Base-by-base conservation (phyloP, 2,329 filamentous ascomycete species). In the Exophiala sideris region DNA sequence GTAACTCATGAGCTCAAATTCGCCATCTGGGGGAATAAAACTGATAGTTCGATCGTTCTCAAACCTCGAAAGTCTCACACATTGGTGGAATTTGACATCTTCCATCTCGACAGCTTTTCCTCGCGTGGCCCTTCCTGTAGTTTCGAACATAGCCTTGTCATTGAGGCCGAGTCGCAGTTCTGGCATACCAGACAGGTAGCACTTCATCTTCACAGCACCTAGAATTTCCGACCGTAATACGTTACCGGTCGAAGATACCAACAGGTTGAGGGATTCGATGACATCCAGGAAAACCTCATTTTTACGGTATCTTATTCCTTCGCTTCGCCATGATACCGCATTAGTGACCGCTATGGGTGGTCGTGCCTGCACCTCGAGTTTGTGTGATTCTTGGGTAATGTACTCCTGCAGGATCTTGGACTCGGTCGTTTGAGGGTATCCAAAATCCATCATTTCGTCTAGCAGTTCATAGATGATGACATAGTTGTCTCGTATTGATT, bases 381-480 rank as follows among this genome's bases (percentile, higher is more conserved):
- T 97, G 79, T 99, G 94, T 50, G 91, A 96, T 75, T 99, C 94
- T 74, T 99, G 94, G 38, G 94, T 99, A 71, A 99, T 99, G 77
- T 96, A 96, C 78, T 99, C 94, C 73, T 99, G 94, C 57, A 99
- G 78, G 71, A 99, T 99, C 82, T 99, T 99, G 71, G 85, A 89
- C 73, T 99, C 94, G 62, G 94, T 99, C 8, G 94, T 99, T 73
- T 99, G 94, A 5, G 94, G 94, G 72, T 99, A 96, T 60, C 94
- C 94, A 79, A 99, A 99, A 75, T 99, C 94, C 94, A 99, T 99
- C 94, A 99, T 99, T 78, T 99, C 94, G 70, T 99, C 94, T 60
- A 99, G 83, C 58, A 99, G 76, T 75, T 99, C 94, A 79, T 99
- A 99, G 68, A 99, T 99, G 69, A 99, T 86, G 72, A 99, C 94